Percentiles rank a stretch among this genome's conserved stretches.
Conservation (phyloP, 352 stramenopile species). For the Phytophthora fragariaefolia region DNA sequence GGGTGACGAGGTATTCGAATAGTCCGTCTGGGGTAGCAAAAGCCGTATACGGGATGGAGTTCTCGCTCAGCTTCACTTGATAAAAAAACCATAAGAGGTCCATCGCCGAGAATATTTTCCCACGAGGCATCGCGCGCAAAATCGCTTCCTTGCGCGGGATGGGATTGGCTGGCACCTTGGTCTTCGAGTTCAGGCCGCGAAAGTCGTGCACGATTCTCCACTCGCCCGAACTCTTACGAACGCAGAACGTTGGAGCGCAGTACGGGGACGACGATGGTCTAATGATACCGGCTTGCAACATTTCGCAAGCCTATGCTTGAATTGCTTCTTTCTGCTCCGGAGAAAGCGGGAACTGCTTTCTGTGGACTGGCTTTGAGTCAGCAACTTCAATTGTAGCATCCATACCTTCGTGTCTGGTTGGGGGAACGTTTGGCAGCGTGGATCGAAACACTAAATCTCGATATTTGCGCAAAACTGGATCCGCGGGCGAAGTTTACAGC, state of each 20-base stretch:
- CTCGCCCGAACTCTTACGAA: constrained; percentile 2
- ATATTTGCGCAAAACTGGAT: neutral
- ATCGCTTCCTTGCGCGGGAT: constrained; percentile 19
- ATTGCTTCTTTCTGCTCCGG: constrained; percentile 9
- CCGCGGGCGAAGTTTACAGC: neutral
- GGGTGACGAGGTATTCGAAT: constrained; percentile 14
- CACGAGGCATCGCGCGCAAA: no score
- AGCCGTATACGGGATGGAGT: constrained; percentile 2
- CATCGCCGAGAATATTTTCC: constrained; percentile 9
- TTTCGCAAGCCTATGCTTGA: constrained; percentile 4
- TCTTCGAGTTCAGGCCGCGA: constrained; percentile 2
- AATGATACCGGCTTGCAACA: constrained; percentile 4
- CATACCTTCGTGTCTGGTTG: constrained; percentile 2
- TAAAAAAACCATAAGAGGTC: constrained; percentile 15
- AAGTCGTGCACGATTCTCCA: constrained; percentile 22
- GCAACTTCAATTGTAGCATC: constrained; percentile 10
- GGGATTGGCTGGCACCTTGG: constrained; percentile 5
- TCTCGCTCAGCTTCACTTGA: constrained; percentile 3
- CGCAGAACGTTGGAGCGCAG: constrained; percentile 14
- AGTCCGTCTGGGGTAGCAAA: constrained; percentile 13
- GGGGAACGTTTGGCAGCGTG: neutral
- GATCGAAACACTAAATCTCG: constrained; percentile 5
- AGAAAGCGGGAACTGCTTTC: constrained; percentile 11
- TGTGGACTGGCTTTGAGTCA: constrained; percentile 1
- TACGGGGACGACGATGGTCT: constrained; percentile 5